Percentiles rank a stretch among this genome's conserved stretches.
phyloP scores from a whole-genome alignment of 371 early-diverging fungal species.

The Mortierella sp. region DNA sequence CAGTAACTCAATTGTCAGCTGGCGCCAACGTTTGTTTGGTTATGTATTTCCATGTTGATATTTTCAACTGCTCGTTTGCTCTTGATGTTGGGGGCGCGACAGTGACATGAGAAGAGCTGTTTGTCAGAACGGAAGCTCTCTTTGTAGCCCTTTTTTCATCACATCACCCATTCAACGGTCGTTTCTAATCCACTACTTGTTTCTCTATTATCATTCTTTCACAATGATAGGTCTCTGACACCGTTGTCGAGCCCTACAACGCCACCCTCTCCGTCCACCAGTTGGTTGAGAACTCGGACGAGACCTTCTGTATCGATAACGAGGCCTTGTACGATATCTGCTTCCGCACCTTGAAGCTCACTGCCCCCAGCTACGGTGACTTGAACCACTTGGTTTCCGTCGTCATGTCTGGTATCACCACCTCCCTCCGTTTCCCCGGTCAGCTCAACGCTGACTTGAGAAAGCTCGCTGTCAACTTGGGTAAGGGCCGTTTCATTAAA shows the following conservation, averaged over 20 bases:
- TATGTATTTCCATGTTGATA: slow-evolving; percentile 5
- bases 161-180: neutral
- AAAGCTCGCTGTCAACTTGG: slow-evolving; percentile 99
- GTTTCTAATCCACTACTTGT: neutral
- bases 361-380: slow-evolving; percentile 90
- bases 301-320: slow-evolving; percentile 95
- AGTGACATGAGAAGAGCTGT: slow-evolving; percentile 1
- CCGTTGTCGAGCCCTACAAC: slow-evolving; percentile 96
- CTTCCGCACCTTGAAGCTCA: slow-evolving; percentile 93
- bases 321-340: slow-evolving; percentile 98
- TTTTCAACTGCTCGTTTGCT: neutral
- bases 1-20: neutral
- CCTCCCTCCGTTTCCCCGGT: slow-evolving; percentile 99
- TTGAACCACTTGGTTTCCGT: slow-evolving; percentile 93
- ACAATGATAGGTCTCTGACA: slow-evolving; percentile 60
- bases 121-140: neutral
- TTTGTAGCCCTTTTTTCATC: neutral
- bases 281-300: slow-evolving; percentile 98
- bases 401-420: slow-evolving; percentile 98
- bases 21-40: slow-evolving; percentile 1
- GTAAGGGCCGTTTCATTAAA: slow-evolving; percentile 37
- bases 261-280: slow-evolving; percentile 98
- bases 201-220: neutral
- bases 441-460: slow-evolving; percentile 99
- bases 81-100: neutral